Base-by-base conservation (phyloP, 495 filamentous ascomycete species). In the Clohesyomyces aquaticus region DNA sequence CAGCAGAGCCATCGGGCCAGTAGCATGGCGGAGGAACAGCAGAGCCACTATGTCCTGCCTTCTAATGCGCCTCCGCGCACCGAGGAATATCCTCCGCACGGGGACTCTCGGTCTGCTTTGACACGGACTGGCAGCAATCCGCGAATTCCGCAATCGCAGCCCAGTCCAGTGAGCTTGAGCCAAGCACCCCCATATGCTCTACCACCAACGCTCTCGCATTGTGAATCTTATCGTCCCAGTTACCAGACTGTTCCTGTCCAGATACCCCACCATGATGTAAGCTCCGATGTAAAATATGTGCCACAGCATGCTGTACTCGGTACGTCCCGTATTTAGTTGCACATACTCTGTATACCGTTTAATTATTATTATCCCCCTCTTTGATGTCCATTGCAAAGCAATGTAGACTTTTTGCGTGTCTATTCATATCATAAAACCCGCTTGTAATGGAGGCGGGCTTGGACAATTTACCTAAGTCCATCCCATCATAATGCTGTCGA, bases 281-380 rank as follows among this genome's bases (percentile, higher is more conserved):
- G 23, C 56, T 41, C 61, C n/a, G 61, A 69, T 63, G 67, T 70
- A 63, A 70, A 66, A 59, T 70, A 65, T 63, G 42, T 69, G 32
- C 50, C 61, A 14, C 67, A 66, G 59, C 67, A 70, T 66, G 63
- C 67, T 63, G 51, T 65, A 46, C 61, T 62, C 35, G 63, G 67
- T 70, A 70, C 66, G 67, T 70, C 67, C 50, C 67, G 59, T 66
- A 58, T 70, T 63, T 70, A 66, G 62, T 63, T 64, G 38, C 49
- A 46, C 26, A 42, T 22, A 26, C 29, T 23, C 18, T 35, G 42
- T 62, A 67, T 62, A 63, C 41, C 32, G 19, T 26, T 56, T 55
- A 59, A 28, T 54, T 59, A 55, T 56, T 45, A 54, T 58, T 42
- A 48, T 43, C 52, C 23, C 57, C 55, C 19, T 58, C 32, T 61